Base-by-base conservation (phyloP, 495 filamentous ascomycete species). In the Penicillium canariense region DNA sequence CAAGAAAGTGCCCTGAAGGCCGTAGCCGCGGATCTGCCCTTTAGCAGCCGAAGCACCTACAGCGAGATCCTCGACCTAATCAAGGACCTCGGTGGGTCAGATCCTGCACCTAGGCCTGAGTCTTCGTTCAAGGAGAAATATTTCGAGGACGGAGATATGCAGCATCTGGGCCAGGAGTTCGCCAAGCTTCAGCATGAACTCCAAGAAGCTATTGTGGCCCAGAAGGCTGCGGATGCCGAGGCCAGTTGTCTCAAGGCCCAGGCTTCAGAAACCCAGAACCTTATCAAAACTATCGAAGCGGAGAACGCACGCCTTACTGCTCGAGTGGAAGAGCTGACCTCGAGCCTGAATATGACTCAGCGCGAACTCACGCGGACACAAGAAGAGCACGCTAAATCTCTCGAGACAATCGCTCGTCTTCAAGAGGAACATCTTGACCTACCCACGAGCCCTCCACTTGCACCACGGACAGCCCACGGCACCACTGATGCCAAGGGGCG, bases 381-480 rank as follows among this genome's bases (percentile, higher is more conserved):
- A 63, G 68, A 73, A 20, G 60, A 70, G 25, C 69, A 77, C 42
- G 66, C 68, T 18, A 60, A 67, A 38, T 66, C 65, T 20, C 79
- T 86, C 0, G 81, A 84, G 46, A 97, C 89, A 59, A 85, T 93
- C 70, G 91, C 95, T 66, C 82, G 89, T 45, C 81, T 97, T 62
- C 89, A 94, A 65, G 90, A 94, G 53, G 90, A 96, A 66, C 89
- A 87, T 62, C 79, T 61, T 8, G 36, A 35, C 22, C 63, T 69
- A 45, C 69, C 68, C 46, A 62, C 64, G 12, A 67, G 59, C 45
- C 63, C 67, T 39, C 66, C 62, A n/a, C 64, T 55, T 5, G 66
- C 65, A 36, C 67, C 65, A 20, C 66, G 61, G 39, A 45, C 15
- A 30, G 28, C 53, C 7, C 68, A 39, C 22, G 50, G 32, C n/a